These are phyloP conservation scores for Daldinia sp. DNA, from an alignment of 2,329 filamentous ascomycete species.

Conservation along the genomic window DNA sequence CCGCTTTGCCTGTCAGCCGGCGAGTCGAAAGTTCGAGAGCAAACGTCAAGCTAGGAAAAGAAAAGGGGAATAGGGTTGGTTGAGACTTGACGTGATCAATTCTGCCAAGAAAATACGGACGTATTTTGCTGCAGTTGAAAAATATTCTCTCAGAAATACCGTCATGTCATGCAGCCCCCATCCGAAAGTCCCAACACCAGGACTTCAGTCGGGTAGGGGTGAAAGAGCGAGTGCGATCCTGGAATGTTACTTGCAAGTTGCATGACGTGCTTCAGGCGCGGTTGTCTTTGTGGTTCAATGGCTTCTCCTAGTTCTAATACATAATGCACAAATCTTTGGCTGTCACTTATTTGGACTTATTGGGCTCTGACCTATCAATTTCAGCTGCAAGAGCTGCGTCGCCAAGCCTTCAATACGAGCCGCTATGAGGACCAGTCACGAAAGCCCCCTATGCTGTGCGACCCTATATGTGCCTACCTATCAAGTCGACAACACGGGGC, in stretches of 20 bases:
- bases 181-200: not conserved
- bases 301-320: constrained; percentile 3
- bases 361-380: constrained; percentile 10
- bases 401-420: constrained; percentile 37
- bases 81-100: not conserved
- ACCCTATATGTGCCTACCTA: constrained; percentile 3
- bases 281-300: constrained; percentile 16
- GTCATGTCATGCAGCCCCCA: not conserved
- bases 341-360: not conserved
- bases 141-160: not conserved
- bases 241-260: constrained; percentile 10
- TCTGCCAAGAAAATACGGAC: constrained; percentile 14
- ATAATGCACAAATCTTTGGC: constrained; percentile 1
- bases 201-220: constrained; percentile 6
- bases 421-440: constrained; percentile 15
- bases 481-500: not conserved
- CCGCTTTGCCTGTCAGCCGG: not conserved
- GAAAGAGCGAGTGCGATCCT: not conserved
- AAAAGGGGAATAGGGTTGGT: not conserved
- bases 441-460: constrained; percentile 25
- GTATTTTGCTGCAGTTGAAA: not conserved
- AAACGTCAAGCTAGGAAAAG: not conserved
- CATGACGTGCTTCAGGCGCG: constrained; percentile 32
- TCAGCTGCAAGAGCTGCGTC: constrained; percentile 24
- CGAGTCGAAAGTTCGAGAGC: not conserved